A percentile compares a stretch with the other conserved stretches of the same genome.
Conservation (phyloP, 1,284 basidiomycete genomes). For the Somion occarium region DNA sequence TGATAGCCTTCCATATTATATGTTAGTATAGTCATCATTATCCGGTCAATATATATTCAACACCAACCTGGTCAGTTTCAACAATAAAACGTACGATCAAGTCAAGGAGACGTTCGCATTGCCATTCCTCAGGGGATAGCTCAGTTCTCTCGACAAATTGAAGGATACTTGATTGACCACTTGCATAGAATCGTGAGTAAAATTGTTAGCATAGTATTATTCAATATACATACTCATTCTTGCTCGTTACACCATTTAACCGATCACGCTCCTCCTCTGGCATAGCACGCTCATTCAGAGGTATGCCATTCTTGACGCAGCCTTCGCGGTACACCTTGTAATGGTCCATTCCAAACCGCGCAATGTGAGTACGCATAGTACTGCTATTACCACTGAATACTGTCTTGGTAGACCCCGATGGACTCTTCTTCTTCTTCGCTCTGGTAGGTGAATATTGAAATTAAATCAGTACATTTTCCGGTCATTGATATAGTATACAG, state of each 20-base stretch:
- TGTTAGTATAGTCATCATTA: neutral
- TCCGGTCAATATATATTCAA: no score
- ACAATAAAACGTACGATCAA: no score
- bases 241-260: neutral
- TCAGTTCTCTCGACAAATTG: no score
- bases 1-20: neutral
- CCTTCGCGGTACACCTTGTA: neutral
- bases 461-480: no score
- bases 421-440: no score
- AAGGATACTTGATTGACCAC: neutral
- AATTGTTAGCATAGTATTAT: neutral
- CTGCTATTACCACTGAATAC: neutral
- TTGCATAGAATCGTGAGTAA: neutral
- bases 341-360: neutral
- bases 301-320: neutral
- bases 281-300: neutral
- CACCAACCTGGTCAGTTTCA: no score
- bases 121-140: no score
- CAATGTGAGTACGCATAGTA: neutral
- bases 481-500: no score
- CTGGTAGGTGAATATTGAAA: no score
- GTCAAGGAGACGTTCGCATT: no score
- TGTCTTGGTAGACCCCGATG: no score
- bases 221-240: neutral
- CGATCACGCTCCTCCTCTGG: neutral